A percentile compares a stretch with the other conserved stretches of the same genome.
These are phyloP conservation scores for Candida freyschussii DNA, from an alignment of 1,139 yeast species.

Conservation along the genomic window DNA sequence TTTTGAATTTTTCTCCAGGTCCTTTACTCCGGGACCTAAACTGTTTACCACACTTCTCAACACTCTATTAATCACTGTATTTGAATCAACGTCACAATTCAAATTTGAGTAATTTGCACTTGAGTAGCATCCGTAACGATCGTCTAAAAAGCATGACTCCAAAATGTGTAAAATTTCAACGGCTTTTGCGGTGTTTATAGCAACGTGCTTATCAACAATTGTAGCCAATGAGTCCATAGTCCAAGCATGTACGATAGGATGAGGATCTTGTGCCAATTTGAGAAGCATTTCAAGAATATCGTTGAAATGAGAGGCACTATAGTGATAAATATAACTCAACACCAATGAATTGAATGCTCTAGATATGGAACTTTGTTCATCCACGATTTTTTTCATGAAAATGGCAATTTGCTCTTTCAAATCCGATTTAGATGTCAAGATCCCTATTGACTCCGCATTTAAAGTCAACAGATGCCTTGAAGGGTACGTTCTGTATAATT, in stretches of 20 bases:
- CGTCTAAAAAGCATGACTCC: constrained; percentile 43
- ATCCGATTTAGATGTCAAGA: constrained; percentile 42
- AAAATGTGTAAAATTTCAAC: constrained; percentile 43
- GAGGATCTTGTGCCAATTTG: constrained; percentile 72
- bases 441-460: constrained; percentile 67
- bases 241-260: constrained; percentile 76
- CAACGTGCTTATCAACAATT: constrained; percentile 53
- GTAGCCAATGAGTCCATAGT: constrained; percentile 56
- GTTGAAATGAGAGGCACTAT: constrained; percentile 40
- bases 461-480: constrained; percentile 38
- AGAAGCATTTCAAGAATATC: constrained; percentile 51
- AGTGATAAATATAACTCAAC: constrained; percentile 54
- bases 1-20: constrained; percentile 22
- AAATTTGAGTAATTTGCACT: constrained; percentile 42
- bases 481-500: constrained; percentile 31
- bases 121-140: constrained; percentile 49
- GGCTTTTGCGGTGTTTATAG: constrained; percentile 38
- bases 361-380: constrained; percentile 52
- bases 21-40: constrained; percentile 46
- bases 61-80: constrained; percentile 36
- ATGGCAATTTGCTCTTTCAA: constrained; percentile 48
- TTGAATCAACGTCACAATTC: constrained; percentile 39
- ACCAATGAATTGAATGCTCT: constrained; percentile 63
- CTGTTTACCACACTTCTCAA: constrained; percentile 39
- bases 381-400: constrained; percentile 58